Evolutionary conservation across 2,329 filamentous ascomycete species (phyloP).

Genomic region (Calonectria henricotiae): DNA sequence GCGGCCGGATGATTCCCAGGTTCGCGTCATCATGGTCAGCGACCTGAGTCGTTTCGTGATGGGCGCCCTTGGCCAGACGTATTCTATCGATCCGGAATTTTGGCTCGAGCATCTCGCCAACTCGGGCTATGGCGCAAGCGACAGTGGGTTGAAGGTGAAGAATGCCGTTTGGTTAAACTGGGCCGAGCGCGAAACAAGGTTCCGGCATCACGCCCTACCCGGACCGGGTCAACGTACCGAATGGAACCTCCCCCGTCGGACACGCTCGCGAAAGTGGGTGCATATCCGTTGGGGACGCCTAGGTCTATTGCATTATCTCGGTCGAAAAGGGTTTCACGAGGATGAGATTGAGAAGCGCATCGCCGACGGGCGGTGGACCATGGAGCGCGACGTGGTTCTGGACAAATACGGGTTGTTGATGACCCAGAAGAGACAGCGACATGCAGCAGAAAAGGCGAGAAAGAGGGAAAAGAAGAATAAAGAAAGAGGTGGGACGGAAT

Average conservation of each 20-base stretch:
- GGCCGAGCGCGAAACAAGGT: slow-evolving; percentile 50
- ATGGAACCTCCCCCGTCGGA: slow-evolving; percentile 47
- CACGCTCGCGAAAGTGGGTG: slow-evolving; percentile 39
- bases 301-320: slow-evolving; percentile 48
- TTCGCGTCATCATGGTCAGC: slow-evolving; percentile 50
- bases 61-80: slow-evolving; percentile 52
- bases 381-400: slow-evolving; percentile 46
- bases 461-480: slow-evolving; percentile 31
- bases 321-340: slow-evolving; percentile 50
- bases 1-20: slow-evolving; percentile 37
- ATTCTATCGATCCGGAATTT: slow-evolving; percentile 52
- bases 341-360: slow-evolving; percentile 48
- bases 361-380: slow-evolving; percentile 47
- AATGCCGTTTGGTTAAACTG: slow-evolving; percentile 55
- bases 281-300: slow-evolving; percentile 48
- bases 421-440: slow-evolving; percentile 40
- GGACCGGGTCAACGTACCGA: slow-evolving; percentile 48
- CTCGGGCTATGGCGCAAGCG: slow-evolving; percentile 51
- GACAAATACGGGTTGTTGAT: slow-evolving; percentile 47
- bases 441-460: slow-evolving; percentile 31
- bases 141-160: slow-evolving; percentile 52
- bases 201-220: slow-evolving; percentile 47
- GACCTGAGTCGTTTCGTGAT: slow-evolving; percentile 55
- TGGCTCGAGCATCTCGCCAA: slow-evolving; percentile 54
- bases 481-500: slow-evolving; percentile 22